Evolutionary conservation across 2,329 filamentous ascomycete genomes (phyloP).

Genomic region (Plectosphaerella cucumerina): DNA sequence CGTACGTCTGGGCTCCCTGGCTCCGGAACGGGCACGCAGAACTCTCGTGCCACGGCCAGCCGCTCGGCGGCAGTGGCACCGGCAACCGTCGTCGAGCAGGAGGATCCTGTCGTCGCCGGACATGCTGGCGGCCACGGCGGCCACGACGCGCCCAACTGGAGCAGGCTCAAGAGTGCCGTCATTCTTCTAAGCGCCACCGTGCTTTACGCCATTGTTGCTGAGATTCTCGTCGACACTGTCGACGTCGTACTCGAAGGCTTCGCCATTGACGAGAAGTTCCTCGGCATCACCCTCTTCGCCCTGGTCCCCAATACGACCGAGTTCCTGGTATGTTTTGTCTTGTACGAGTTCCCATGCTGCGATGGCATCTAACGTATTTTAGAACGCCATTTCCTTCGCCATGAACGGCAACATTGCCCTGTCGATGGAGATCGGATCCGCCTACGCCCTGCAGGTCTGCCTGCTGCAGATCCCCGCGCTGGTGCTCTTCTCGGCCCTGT

Average conservation of each 20-base stretch:
- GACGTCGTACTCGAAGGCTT: constrained; percentile 92
- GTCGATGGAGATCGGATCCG: constrained; percentile 98
- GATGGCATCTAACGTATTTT: background rate
- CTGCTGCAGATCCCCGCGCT: constrained; percentile 90
- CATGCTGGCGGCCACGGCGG: constrained; percentile 56
- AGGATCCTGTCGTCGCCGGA: constrained; percentile 25
- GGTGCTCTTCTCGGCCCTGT: constrained; percentile 83
- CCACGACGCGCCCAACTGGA: constrained; percentile 99
- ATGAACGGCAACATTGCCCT: constrained; percentile 99
- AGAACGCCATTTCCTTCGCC: constrained; percentile 98
- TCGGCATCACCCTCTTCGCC: constrained; percentile 94
- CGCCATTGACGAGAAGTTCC: constrained; percentile 92
- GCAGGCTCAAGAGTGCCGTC: constrained; percentile 81
- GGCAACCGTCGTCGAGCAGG: constrained; percentile 37
- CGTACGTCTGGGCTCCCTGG: constrained; percentile 28
- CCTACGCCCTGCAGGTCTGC: constrained; percentile 94
- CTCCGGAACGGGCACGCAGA: background rate
- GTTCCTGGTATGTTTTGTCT: constrained; percentile 66
- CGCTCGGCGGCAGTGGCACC: constrained; percentile 27
- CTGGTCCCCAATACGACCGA: constrained; percentile 97
- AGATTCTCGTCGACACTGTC: constrained; percentile 94
- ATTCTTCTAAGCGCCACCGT: constrained; percentile 86
- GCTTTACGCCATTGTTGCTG: constrained; percentile 93
- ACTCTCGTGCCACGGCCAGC: constrained; percentile 16
- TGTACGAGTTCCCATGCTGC: background rate